Base-by-base conservation (phyloP, 2,329 filamentous ascomycete genomes). In the Seiridium unicorne region DNA sequence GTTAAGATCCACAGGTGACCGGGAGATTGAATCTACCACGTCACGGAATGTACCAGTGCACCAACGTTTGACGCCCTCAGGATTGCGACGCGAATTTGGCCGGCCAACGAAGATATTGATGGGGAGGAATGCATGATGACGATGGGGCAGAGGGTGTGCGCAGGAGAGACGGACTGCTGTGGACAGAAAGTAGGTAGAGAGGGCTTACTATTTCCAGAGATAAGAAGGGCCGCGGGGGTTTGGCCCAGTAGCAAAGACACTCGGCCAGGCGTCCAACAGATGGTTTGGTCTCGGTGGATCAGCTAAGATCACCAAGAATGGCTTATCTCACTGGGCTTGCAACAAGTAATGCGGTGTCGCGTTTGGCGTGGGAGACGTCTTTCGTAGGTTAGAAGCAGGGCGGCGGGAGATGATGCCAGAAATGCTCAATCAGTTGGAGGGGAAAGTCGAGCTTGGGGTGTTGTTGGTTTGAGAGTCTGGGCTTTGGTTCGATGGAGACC, bases 261-360 rank as follows among this genome's bases (percentile, higher is more conserved):
- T 51, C 34, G 36, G 31, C 40, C 40, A 35, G 42, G 38, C 11
- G 47, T 47, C 31, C 42, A 32, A 38, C 26, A 32, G 42, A 53
- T 40, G 5, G 18, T 32, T 53, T 35, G 8, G 38, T 51, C 54
- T 59, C 57, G 58, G 47, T 46, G 54, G 46, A 62, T 62, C 60
- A 62, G 53, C 53, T 40, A 62, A 62, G 60, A 62, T 57, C 60
- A 62, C 60, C 60, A 57, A 56, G 51, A 57, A 46, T 35, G 18
- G 18, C 7, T 34, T 4, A 47, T 32, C 55, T 18, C 31, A 55
- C 26, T 11, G 7, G 26, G 32, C 10, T 49, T 32, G 57, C 40
- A 31, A 58, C 46, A 53, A 48, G n/a, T 32, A 46, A 44, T 18
- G 49, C 10, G 18, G 31, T 31, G 56, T 51, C 47, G 56, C 34